Evolutionary conservation across 176 grass and related monocot genomes (phyloP).

Genomic region (Zizania latifolia): DNA sequence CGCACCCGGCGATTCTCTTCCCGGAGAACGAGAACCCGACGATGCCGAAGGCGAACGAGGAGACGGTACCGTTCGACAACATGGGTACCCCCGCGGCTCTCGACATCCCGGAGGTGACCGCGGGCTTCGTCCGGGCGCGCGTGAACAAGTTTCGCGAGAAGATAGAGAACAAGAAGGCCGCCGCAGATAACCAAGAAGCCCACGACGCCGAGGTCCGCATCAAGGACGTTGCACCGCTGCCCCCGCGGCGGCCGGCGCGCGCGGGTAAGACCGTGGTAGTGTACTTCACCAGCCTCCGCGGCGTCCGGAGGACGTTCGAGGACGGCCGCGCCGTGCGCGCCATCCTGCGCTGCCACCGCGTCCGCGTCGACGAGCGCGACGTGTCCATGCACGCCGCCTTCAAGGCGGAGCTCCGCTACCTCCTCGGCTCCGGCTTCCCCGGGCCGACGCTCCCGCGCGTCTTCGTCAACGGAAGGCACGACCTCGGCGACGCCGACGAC

Average conservation of each 20-base stretch:
- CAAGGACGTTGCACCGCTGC: neutral
- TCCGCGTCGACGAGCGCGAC: constrained; percentile 77
- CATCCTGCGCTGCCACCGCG: constrained; percentile 61
- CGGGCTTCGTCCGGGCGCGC: constrained; percentile 36
- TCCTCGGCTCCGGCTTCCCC: neutral
- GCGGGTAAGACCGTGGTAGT: constrained; percentile 39
- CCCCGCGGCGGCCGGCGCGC: neutral
- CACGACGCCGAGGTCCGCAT: neutral
- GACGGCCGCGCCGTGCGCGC: constrained; percentile 55
- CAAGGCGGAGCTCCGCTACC: constrained; percentile 49
- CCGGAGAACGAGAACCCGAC: neutral
- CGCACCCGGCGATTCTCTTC: constrained; percentile 31
- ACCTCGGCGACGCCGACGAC: constrained; percentile 61
- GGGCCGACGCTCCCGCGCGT: constrained; percentile 45
- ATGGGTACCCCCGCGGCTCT: neutral
- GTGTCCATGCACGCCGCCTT: constrained; percentile 76
- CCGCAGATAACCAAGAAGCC: neutral
- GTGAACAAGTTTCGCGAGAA: constrained; percentile 40
- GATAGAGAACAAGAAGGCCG: constrained; percentile 25
- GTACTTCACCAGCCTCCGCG: constrained; percentile 85
- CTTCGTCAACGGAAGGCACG: constrained; percentile 29
- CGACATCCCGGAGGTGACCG: constrained; percentile 43
- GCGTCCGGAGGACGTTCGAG: constrained; percentile 63
- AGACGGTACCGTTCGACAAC: neutral
- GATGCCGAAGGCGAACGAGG: neutral